These are phyloP conservation scores for Quercus tomentella DNA, from an alignment of 331 rosid species.

Conservation along the genomic window DNA sequence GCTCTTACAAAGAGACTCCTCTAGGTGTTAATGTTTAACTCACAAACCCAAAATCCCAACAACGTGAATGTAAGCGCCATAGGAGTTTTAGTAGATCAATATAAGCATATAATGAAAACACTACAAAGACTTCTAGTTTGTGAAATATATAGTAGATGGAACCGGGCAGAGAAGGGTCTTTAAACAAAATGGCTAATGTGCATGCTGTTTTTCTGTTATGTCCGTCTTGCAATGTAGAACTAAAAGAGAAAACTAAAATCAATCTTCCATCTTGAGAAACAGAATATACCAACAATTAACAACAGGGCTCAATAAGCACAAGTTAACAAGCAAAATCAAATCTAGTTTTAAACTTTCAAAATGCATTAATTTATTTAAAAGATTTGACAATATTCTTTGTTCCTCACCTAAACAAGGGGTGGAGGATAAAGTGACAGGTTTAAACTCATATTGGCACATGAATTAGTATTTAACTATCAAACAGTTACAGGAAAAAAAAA, in stretches of 20 bases:
- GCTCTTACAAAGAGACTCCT: too few species aligned
- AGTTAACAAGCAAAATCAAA: too few species aligned
- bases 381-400: too few species aligned
- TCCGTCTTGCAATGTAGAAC: not conserved
- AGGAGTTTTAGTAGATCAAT: not conserved
- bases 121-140: not conserved
- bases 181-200: not conserved
- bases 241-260: not conserved
- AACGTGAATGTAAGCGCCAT: too few species aligned
- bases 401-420: too few species aligned
- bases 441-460: not conserved
- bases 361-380: too few species aligned
- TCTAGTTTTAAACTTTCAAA: too few species aligned
- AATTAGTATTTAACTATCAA: not conserved
- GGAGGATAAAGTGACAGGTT: not conserved
- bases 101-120: not conserved
- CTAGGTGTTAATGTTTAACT: too few species aligned
- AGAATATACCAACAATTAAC: not conserved
- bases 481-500: not conserved
- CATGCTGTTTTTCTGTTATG: too few species aligned
- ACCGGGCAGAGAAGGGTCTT: not conserved
- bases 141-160: not conserved
- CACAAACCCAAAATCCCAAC: too few species aligned
- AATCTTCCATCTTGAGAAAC: not conserved
- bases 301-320: not conserved